Evolutionary conservation across 495 filamentous ascomycete genomes (phyloP).

Genomic region (Halenospora varia): DNA sequence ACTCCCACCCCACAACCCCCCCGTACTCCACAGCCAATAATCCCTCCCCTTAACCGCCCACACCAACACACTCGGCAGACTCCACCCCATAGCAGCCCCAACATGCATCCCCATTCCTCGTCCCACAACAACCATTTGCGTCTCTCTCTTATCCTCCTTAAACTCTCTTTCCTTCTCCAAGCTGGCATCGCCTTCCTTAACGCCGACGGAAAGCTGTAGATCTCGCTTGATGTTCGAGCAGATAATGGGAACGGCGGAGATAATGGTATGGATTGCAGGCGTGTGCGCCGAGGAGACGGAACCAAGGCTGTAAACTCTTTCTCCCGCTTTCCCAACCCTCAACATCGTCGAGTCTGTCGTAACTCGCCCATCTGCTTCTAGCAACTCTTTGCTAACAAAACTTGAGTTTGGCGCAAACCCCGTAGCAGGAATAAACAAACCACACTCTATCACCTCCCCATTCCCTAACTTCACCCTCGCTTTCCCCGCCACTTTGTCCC

Average conservation of each 20-base stretch:
- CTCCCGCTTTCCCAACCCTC: conserved; percentile 25
- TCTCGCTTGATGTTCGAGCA: conserved; percentile 30
- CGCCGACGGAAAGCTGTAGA: conserved; percentile 23
- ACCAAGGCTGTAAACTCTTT: conserved; percentile 33
- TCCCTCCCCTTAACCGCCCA: conserved; percentile 60
- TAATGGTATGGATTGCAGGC: conserved; percentile 29
- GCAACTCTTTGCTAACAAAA: conserved; percentile 28
- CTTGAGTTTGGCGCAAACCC: conserved; percentile 35
- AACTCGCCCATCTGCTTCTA: conserved; percentile 27
- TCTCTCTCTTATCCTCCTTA: conserved; percentile 40
- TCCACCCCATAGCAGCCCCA: conserved; percentile 49
- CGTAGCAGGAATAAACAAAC: conserved; percentile 36
- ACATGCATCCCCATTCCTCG: conserved; percentile 43
- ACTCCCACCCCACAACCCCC: conserved; percentile 44
- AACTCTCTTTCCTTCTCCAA: conserved; percentile 23
- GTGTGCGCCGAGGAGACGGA: conserved; percentile 28
- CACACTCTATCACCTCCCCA: conserved; percentile 26
- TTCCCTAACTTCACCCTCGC: conserved; percentile 31
- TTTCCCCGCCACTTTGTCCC: conserved; percentile 11
- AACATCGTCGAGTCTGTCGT: conserved; percentile 31
- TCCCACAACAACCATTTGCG: conserved; percentile 53
- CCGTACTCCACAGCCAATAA: conserved; percentile 52
- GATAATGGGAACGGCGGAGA: conserved; percentile 28
- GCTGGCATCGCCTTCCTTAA: conserved; percentile 24
- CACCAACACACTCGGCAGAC: conserved; percentile 50